Evolutionary conservation across 148 eudicot species (phyloP).

Genomic region (Vaccinium darrowii): DNA sequence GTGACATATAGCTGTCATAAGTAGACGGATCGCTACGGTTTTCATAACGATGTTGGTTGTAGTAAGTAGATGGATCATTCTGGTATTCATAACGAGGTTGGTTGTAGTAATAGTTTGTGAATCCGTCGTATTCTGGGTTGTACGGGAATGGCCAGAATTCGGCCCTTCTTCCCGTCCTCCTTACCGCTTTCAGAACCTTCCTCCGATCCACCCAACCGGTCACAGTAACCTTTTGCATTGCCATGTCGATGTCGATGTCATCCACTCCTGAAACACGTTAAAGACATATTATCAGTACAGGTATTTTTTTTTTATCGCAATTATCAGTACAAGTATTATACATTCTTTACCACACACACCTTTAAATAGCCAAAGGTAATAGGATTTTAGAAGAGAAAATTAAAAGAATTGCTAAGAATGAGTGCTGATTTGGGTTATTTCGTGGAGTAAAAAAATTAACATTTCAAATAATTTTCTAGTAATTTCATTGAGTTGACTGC

Average conservation of each 20-base stretch:
- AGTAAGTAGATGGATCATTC: not conserved
- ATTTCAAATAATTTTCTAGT: too few relatives aligned
- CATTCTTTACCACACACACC: too few relatives aligned
- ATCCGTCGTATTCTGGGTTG: slow-evolving; percentile 42
- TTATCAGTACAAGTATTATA: too few relatives aligned
- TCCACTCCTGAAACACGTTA: slow-evolving; percentile 43
- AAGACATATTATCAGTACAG: too few relatives aligned
- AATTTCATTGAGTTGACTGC: too few relatives aligned
- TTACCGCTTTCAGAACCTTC: slow-evolving; percentile 48
- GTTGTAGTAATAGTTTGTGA: slow-evolving; percentile 21
- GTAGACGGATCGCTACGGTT: not conserved
- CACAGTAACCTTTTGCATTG: slow-evolving; percentile 62
- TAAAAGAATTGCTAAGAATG: too few relatives aligned
- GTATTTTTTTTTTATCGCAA: too few relatives aligned
- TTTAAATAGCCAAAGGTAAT: too few relatives aligned
- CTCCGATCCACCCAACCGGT: slow-evolving; percentile 52
- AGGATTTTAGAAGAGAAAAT: too few relatives aligned
- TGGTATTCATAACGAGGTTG: not conserved
- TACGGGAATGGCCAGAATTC: slow-evolving; percentile 66
- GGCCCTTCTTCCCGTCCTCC: slow-evolving; percentile 53
- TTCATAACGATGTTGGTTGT: not conserved
- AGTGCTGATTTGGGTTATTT: too few relatives aligned
- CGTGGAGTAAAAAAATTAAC: too few relatives aligned
- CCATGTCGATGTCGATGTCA: slow-evolving; percentile 52
- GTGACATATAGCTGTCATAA: slow-evolving; percentile 15